Evolutionary conservation across 495 filamentous ascomycete species (phyloP), one percentile per base, ranked within the genome.

Genomic region (Chaetomidium leptoderma): DNA sequence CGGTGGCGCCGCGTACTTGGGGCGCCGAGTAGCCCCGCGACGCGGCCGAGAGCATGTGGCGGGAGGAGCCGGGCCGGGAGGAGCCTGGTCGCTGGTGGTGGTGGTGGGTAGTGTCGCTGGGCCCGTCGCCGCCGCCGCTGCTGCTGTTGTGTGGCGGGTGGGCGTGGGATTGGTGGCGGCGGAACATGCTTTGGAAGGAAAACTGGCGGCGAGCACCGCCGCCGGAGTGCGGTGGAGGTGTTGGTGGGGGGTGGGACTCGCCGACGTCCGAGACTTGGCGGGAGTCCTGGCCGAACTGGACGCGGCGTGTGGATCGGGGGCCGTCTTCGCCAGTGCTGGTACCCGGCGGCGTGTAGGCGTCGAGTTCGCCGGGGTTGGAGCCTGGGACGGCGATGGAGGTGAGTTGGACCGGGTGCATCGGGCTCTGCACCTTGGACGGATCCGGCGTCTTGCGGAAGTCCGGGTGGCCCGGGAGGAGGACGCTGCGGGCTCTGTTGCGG

Each of bases 101-200:
- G 27, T 42, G 39, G 4, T 57, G 46, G n/a, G n/a, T n/a, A n/a
- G n/a, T n/a, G 36, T 19, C 11, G 30, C 2, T 11, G 23, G 49
- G 55, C 30, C 19, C 47, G 21, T n/a, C 14, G 33, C 19, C 47
- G 21, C 9, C 14, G 39, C 30, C 23, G 53, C 62, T 37, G 63
- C 67, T 65, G 59, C 54, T n/a, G n/a, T n/a, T n/a, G n/a, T n/a
- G n/a, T n/a, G n/a, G n/a, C 65, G 59, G 63, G 42, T 62, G 70
- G 72, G 63, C 74, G 65, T 66, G 77, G 65, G 43, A 39, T 42
- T 75, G 76, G 42, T 75, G 76, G 46, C 74, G 67, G 35, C 73
- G 68, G 70, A 96, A 90, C 47, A 93, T 82, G 59, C 85, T 86
- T 64, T 92, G 86, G 78, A 97, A 97, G 27, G 87, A 91, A 74